These are phyloP conservation scores for Fusarium nematophilum DNA, from an alignment of 2,329 filamentous ascomycete species.

Conservation along the genomic window DNA sequence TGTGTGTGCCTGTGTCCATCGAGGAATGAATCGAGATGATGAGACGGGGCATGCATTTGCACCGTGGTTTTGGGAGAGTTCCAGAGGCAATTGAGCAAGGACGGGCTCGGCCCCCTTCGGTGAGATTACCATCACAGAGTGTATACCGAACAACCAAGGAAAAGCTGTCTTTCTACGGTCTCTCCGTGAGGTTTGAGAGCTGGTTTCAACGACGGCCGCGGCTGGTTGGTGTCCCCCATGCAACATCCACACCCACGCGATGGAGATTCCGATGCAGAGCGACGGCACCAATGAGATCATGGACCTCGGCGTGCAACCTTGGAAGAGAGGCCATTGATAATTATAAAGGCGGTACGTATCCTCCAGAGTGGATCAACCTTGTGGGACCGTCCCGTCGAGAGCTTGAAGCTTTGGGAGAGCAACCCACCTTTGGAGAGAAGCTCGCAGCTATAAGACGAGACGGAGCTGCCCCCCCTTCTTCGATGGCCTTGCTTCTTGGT, in stretches of 20 bases:
- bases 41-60: constrained; percentile 9
- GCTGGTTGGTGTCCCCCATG: not conserved
- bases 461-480: constrained; percentile 24
- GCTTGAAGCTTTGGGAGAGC: not conserved
- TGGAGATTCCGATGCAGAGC: constrained; percentile 14
- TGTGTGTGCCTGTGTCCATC: no score
- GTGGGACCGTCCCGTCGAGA: not conserved
- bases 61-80: no score
- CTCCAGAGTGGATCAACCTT: not conserved
- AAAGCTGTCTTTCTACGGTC: no score
- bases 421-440: constrained; percentile 15
- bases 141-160: no score
- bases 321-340: no score
- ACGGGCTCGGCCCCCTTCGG: no score
- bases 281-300: constrained; percentile 34
- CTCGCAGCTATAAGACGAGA: constrained; percentile 41
- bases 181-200: not conserved
- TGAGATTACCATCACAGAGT: no score
- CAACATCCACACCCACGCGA: constrained; percentile 7
- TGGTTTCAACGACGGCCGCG: not conserved
- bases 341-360: not conserved
- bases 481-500: not conserved
- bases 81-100: no score
- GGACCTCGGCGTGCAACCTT: not conserved
- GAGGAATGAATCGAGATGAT: not conserved